phyloP scores from a whole-genome alignment of 768 basidiomycete genomes.

The Suillus bovinus region DNA sequence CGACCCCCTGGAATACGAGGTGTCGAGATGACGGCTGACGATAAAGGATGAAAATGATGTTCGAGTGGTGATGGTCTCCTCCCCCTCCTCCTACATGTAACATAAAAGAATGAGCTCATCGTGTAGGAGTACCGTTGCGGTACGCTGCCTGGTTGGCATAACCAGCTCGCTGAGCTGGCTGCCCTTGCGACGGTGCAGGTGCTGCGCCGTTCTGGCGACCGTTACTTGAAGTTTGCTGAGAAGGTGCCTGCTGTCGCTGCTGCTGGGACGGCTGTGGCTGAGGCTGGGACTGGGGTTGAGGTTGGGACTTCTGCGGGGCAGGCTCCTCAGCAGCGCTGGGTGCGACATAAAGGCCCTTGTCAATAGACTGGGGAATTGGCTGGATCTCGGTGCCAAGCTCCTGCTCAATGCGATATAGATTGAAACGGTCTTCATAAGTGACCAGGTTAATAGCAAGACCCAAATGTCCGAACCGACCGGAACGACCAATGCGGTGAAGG shows the following conservation, averaged over 20 bases:
- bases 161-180: slow-evolving; percentile 20
- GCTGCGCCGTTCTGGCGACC: slow-evolving; percentile 30
- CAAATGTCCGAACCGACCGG: slow-evolving; percentile 95
- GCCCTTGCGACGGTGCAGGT: slow-evolving; percentile 21
- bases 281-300: slow-evolving; percentile 37
- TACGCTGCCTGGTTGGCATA: slow-evolving; percentile 26
- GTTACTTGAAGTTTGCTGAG: slow-evolving; percentile 28
- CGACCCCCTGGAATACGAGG: slow-evolving; percentile 15
- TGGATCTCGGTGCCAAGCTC: slow-evolving; percentile 98
- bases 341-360: slow-evolving; percentile 90
- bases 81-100: slow-evolving; percentile 1
- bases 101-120: slow-evolving; percentile 21
- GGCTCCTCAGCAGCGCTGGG: slow-evolving; percentile 53
- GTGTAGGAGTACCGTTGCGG: slow-evolving; percentile 28
- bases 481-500: slow-evolving; percentile 97
- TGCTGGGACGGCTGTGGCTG: slow-evolving; percentile 35
- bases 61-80: slow-evolving; percentile 14
- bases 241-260: slow-evolving; percentile 30
- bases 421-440: slow-evolving; percentile 97
- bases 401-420: slow-evolving; percentile 96
- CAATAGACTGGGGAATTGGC: slow-evolving; percentile 90
- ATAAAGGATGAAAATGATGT: slow-evolving; percentile 19
- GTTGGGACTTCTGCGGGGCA: slow-evolving; percentile 42
- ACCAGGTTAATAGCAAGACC: slow-evolving; percentile 98
- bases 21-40: slow-evolving; percentile 15